Evolutionary conservation across 495 filamentous ascomycete genomes (phyloP).

Genomic region (Xylaria bambusicola): DNA sequence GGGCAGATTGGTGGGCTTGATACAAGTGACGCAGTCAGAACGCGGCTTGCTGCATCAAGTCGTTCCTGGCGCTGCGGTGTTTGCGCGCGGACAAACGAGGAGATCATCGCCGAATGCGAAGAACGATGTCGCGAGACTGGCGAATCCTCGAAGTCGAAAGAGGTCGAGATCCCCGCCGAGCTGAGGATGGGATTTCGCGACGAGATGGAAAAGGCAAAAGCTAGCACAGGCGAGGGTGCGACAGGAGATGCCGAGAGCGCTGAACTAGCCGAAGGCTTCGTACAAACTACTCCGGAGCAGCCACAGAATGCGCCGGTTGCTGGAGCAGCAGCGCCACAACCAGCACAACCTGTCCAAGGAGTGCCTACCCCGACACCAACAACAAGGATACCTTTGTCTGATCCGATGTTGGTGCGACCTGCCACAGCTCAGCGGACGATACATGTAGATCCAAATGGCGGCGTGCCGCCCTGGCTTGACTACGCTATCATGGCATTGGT

Average conservation of each 20-base stretch:
- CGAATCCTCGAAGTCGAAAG: constrained; percentile 38
- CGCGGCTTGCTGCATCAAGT: constrained; percentile 65
- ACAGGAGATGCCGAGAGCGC: constrained; percentile 41
- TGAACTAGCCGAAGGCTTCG: constrained; percentile 51
- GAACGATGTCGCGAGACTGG: constrained; percentile 54
- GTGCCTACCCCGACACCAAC: constrained; percentile 42
- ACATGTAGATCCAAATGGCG: constrained; percentile 35
- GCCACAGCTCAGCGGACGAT: constrained; percentile 4
- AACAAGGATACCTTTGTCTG: constrained; percentile 38
- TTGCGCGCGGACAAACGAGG: constrained; percentile 69
- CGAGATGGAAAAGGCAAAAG: constrained; percentile 45
- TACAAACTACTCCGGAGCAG: constrained; percentile 40
- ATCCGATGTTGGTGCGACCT: constrained; percentile 20
- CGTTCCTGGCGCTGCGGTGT: constrained; percentile 61
- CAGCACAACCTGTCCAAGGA: constrained; percentile 29
- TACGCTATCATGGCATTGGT: constrained; percentile 56
- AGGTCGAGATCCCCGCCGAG: constrained; percentile 57
- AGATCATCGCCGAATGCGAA: constrained; percentile 69
- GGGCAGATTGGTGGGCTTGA: constrained; percentile 92
- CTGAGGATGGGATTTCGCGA: constrained; percentile 61
- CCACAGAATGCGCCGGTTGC: constrained; percentile 14
- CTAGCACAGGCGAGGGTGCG: constrained; percentile 8
- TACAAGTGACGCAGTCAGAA: constrained; percentile 60
- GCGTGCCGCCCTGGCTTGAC: constrained; percentile 62
- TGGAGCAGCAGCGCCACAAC: constrained; percentile 10